phyloP scores from a whole-genome alignment of 2,329 filamentous ascomycete genomes.

The Didymella exigua region DNA sequence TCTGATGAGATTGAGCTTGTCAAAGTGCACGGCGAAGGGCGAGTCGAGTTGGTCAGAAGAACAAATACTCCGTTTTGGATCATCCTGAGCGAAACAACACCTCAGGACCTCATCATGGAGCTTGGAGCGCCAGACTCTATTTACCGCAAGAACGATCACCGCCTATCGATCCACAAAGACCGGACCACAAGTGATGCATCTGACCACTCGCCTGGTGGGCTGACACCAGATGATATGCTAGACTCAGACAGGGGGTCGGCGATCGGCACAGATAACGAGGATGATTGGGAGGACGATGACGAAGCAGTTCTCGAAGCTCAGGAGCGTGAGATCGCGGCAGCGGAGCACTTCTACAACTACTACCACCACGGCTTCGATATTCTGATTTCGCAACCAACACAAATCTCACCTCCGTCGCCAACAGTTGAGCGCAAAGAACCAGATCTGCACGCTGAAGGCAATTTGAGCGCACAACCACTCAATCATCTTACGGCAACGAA shows the following conservation, averaged over 20 bases:
- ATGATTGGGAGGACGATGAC: slow-evolving; percentile 55
- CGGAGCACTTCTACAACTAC: slow-evolving; percentile 91
- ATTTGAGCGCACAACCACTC: slow-evolving; percentile 39
- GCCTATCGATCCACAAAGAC: slow-evolving; percentile 78
- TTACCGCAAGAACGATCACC: slow-evolving; percentile 87
- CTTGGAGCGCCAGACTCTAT: slow-evolving; percentile 93
- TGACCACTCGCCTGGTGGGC: slow-evolving; percentile 37
- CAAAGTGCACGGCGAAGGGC: slow-evolving; percentile 76
- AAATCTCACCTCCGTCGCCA: slow-evolving; percentile 54
- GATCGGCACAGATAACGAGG: slow-evolving; percentile 47
- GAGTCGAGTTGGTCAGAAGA: slow-evolving; percentile 76
- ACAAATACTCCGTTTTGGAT: slow-evolving; percentile 72
- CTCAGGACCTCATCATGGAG: slow-evolving; percentile 88
- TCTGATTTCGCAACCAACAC: slow-evolving; percentile 77
- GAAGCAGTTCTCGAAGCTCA: slow-evolving; percentile 62
- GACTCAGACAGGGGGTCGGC: slow-evolving; percentile 44
- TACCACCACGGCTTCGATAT: slow-evolving; percentile 95
- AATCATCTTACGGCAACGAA: slow-evolving; percentile 85
- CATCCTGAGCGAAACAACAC: slow-evolving; percentile 81
- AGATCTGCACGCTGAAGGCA: slow-evolving; percentile 31
- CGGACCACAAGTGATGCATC: slow-evolving; percentile 45
- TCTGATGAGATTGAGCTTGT: slow-evolving; percentile 88
- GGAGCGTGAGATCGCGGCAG: slow-evolving; percentile 62
- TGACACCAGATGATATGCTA: slow-evolving; percentile 38
- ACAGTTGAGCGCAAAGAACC: slow-evolving; percentile 60